These are phyloP conservation scores for Telfairia occidentalis DNA, from an alignment of 331 rosid species.

Conservation along the genomic window DNA sequence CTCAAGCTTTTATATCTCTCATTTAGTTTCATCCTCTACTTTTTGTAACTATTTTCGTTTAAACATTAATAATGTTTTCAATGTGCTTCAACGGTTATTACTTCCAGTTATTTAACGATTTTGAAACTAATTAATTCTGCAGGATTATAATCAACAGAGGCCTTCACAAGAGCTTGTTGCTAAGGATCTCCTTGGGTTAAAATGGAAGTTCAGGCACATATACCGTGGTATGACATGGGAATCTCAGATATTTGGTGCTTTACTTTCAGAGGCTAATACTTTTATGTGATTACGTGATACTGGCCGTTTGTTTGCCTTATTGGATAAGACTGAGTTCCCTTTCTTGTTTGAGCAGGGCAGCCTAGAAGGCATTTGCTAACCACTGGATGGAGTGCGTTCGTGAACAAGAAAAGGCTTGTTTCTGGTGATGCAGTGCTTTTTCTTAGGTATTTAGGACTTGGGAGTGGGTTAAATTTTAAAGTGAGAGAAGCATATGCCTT, in stretches of 20 bases:
- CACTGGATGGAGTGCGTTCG: constrained; percentile 99
- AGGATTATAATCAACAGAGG: constrained; percentile 89
- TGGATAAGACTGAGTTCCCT: neutral
- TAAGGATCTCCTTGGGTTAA: constrained; percentile 83
- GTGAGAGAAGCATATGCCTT: neutral
- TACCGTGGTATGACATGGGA: constrained; percentile 48
- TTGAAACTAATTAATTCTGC: neutral
- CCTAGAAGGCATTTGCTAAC: constrained; percentile 98
- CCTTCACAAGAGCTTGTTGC: constrained; percentile 98
- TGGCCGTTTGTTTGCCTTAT: neutral
- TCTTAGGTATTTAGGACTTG: constrained; percentile 51
- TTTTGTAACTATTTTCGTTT: neutral
- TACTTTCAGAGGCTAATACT: neutral
- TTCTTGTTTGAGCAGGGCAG: constrained; percentile 53
- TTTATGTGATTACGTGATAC: neutral
- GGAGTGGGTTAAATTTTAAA: neutral
- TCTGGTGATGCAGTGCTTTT: constrained; percentile 98
- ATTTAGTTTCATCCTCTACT: neutral
- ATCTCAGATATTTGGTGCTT: neutral
- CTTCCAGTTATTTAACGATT: neutral
- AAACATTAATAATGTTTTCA: neutral
- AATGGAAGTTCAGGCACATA: constrained; percentile 93
- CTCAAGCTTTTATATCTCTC: neutral
- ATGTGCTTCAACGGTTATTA: neutral
- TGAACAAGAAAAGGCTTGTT: constrained; percentile 92